Evolutionary conservation across 2,329 filamentous ascomycete species (phyloP).

Genomic region (Xenoacremonium recifei): DNA sequence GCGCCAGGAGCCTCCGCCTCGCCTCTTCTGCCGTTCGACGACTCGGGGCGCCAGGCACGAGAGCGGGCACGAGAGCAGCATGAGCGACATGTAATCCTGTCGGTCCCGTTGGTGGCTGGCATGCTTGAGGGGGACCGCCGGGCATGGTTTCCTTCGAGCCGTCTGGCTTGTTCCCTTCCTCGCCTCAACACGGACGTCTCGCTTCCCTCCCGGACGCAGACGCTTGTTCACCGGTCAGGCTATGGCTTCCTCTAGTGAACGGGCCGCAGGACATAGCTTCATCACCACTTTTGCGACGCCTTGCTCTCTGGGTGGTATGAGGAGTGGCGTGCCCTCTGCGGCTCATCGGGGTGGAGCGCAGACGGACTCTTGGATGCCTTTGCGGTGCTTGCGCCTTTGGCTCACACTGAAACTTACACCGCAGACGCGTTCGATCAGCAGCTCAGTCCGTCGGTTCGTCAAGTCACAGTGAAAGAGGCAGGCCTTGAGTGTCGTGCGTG

Average conservation of each 20-base stretch:
- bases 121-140: neutral
- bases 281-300: constrained; percentile 14
- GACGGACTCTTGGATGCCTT: too few species aligned
- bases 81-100: constrained; percentile 18
- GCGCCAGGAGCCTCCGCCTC: neutral
- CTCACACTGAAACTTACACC: too few species aligned
- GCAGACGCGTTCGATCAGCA: neutral
- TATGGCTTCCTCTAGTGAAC: constrained; percentile 17
- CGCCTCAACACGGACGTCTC: neutral
- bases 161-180: neutral
- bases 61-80: neutral
- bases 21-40: neutral
- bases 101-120: constrained; percentile 18
- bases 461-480: too few species aligned
- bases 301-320: constrained; percentile 10
- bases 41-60: neutral
- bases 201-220: neutral
- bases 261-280: constrained; percentile 19
- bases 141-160: neutral
- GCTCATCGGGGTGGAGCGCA: constrained; percentile 16
- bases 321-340: constrained; percentile 16
- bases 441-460: too few species aligned
- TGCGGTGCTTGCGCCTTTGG: too few species aligned
- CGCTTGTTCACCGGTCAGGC: constrained; percentile 10
- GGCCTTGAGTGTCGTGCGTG: too few species aligned